Evolutionary conservation across 1,284 basidiomycete genomes (phyloP).

Genomic region (Ganoderma multipileum): DNA sequence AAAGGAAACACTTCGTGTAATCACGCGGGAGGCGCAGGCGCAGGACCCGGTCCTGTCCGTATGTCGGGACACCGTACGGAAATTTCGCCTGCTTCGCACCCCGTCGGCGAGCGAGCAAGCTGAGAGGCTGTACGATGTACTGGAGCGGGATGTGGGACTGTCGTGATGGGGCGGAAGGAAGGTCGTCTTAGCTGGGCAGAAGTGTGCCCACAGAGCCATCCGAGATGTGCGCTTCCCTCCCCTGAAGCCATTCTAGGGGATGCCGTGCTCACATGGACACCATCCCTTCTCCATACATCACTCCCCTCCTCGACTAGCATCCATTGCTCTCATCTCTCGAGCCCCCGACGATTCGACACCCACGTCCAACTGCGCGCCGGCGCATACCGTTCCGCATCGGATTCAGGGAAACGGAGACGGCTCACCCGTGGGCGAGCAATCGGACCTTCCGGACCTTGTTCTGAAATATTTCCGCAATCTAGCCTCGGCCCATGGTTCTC

Average conservation of each 20-base stretch:
- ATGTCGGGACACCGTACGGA: constrained; percentile 35
- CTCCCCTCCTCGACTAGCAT: not conserved
- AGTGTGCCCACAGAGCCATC: constrained; percentile 13
- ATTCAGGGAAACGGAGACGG: not conserved
- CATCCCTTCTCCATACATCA: constrained; percentile 2
- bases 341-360: not conserved
- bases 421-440: constrained; percentile 1
- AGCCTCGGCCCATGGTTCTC: constrained; percentile 14
- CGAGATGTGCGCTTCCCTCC: constrained; percentile 22
- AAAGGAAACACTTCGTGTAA: constrained; percentile 28
- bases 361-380: not conserved
- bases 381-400: not conserved
- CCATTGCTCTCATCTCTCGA: not conserved
- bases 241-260: constrained; percentile 13
- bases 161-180: constrained; percentile 14
- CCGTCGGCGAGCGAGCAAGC: constrained; percentile 13
- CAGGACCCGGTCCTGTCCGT: constrained; percentile 37
- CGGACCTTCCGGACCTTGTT: not conserved
- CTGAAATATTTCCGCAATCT: not conserved
- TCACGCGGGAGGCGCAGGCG: constrained; percentile 25
- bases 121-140: constrained; percentile 1
- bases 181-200: not conserved
- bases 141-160: not conserved
- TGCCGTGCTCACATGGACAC: constrained; percentile 25
- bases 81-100: constrained; percentile 8